Evolutionary conservation across 2,329 filamentous ascomycete genomes (phyloP).

Genomic region (Dactylellina cionopaga): DNA sequence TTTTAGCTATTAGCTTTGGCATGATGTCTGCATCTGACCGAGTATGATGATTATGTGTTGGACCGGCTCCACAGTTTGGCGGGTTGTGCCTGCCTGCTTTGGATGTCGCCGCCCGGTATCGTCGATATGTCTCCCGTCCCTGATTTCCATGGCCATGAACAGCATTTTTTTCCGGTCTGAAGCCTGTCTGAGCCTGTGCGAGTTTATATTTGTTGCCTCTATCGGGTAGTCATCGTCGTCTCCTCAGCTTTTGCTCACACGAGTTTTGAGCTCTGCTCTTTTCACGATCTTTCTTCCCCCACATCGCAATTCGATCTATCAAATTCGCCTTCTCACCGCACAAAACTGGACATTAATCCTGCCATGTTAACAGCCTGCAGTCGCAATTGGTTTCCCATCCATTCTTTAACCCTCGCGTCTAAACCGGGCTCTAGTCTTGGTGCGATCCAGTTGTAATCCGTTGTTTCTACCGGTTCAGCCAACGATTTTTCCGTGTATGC

Average conservation of each 20-base stretch:
- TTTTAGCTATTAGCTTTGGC: too few species aligned
- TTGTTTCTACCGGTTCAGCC: slow-evolving; percentile 18
- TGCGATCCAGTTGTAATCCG: slow-evolving; percentile 36
- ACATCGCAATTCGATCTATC: too few species aligned
- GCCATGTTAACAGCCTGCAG: slow-evolving; percentile 33
- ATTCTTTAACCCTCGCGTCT: slow-evolving; percentile 27
- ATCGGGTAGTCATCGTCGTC: neutral
- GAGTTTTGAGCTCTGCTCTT: too few species aligned
- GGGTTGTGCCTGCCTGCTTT: neutral
- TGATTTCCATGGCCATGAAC: slow-evolving; percentile 13
- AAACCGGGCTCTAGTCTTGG: slow-evolving; percentile 15
- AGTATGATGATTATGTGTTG: too few species aligned
- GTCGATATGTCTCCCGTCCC: slow-evolving; percentile 23
- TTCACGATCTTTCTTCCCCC: neutral
- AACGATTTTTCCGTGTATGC: slow-evolving; percentile 23
- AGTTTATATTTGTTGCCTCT: too few species aligned
- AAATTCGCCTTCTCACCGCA: slow-evolving; percentile 3
- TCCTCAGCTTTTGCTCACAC: neutral
- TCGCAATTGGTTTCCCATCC: slow-evolving; percentile 25
- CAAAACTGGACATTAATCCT: slow-evolving; percentile 15
- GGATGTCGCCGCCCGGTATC: slow-evolving; percentile 42
- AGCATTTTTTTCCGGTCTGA: slow-evolving; percentile 15
- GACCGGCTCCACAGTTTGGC: neutral
- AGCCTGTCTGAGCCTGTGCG: too few species aligned
- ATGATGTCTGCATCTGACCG: too few species aligned